These are phyloP conservation scores for Azolla pinnata DNA, from an alignment of 75 land plant species.

Conservation along the genomic window DNA sequence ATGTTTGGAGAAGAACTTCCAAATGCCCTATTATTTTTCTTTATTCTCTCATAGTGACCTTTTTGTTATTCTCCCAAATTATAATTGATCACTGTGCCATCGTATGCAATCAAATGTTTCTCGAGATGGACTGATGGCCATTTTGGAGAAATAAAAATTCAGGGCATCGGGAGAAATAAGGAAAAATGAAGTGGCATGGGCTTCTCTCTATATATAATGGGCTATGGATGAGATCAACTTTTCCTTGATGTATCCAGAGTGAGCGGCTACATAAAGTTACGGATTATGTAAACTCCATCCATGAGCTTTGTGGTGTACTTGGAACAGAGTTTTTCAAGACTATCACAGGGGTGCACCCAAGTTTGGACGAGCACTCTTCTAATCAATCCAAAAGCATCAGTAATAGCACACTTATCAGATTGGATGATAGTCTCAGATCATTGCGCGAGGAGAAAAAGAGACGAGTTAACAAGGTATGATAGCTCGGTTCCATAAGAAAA, in stretches of 20 bases:
- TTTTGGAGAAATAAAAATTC: too few relatives aligned
- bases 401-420: slow-evolving; percentile 67
- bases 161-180: too few relatives aligned
- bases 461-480: slow-evolving; percentile 81
- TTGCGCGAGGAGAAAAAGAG: slow-evolving; percentile 68
- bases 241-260: slow-evolving; percentile 57
- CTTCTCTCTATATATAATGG: too few relatives aligned
- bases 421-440: slow-evolving; percentile 52
- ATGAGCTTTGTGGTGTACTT: slow-evolving; percentile 87
- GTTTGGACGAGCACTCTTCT: slow-evolving; percentile 60
- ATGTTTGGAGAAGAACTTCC: background rate
- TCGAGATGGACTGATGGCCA: too few relatives aligned
- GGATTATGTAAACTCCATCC: slow-evolving; percentile 83
- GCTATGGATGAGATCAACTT: background rate
- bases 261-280: slow-evolving; percentile 83
- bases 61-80: too few relatives aligned
- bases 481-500: too few relatives aligned
- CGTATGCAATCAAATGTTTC: too few relatives aligned
- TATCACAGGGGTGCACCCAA: slow-evolving; percentile 84
- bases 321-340: slow-evolving; percentile 86
- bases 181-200: too few relatives aligned
- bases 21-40: too few relatives aligned
- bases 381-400: slow-evolving; percentile 86
- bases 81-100: too few relatives aligned
- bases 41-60: background rate